A percentile compares a stretch with the other conserved stretches of the same genome.
These are phyloP conservation scores for Trametes gibbosa DNA, from an alignment of 768 basidiomycete species.

Conservation along the genomic window DNA sequence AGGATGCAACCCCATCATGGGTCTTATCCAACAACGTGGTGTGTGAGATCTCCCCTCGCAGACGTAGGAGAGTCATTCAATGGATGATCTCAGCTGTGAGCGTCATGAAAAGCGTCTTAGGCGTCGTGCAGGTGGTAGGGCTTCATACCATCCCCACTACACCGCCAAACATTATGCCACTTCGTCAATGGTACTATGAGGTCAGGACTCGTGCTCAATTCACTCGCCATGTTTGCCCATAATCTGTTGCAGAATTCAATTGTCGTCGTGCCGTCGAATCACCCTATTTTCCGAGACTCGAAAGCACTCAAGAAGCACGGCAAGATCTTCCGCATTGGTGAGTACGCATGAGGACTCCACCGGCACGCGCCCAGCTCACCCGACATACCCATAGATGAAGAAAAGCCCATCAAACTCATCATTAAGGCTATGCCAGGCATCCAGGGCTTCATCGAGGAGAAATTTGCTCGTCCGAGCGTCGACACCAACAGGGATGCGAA, in stretches of 20 bases:
- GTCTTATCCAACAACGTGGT: conserved; percentile 74
- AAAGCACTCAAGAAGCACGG: conserved; percentile 60
- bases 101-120: conserved; percentile 62
- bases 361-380: neutral
- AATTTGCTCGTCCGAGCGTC: neutral
- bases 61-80: neutral
- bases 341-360: neutral
- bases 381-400: conserved; percentile 47
- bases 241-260: conserved; percentile 57
- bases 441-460: conserved; percentile 45
- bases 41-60: conserved; percentile 20
- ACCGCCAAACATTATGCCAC: conserved; percentile 53
- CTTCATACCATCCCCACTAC: conserved; percentile 51
- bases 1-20: conserved; percentile 74
- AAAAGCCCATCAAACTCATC: conserved; percentile 75
- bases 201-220: conserved; percentile 35
- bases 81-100: conserved; percentile 37
- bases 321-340: conserved; percentile 60
- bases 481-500: neutral
- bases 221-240: neutral
- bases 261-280: conserved; percentile 64
- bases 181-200: conserved; percentile 71
- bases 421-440: conserved; percentile 64
- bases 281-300: conserved; percentile 45
- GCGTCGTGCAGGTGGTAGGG: conserved; percentile 79